Evolutionary conservation across 495 filamentous ascomycete species (phyloP).

Genomic region (Glarea lozoyensis): DNA sequence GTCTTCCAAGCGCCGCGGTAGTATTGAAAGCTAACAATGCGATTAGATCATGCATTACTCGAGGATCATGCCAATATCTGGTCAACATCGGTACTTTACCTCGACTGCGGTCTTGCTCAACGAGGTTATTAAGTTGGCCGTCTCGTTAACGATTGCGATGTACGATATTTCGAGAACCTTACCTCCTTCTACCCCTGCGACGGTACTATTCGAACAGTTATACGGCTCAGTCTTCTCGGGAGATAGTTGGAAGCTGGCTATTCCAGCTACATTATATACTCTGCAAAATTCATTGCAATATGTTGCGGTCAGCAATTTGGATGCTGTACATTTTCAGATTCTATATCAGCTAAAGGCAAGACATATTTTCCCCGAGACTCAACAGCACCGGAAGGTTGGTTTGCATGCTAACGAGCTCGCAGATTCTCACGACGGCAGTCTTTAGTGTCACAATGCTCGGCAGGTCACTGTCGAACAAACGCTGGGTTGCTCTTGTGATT

Average conservation of each 20-base stretch:
- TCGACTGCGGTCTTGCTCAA: constrained; percentile 93
- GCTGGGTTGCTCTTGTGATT: constrained; percentile 75
- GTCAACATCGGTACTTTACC: constrained; percentile 79
- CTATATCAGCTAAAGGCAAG: constrained; percentile 75
- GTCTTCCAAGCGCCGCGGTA: constrained; percentile 12
- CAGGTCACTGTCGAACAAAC: constrained; percentile 54
- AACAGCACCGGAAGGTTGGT: neutral
- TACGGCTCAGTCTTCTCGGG: constrained; percentile 72
- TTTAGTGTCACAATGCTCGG: constrained; percentile 74
- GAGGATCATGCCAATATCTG: constrained; percentile 73
- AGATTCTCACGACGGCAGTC: constrained; percentile 80
- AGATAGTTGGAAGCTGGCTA: constrained; percentile 94
- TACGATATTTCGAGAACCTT: constrained; percentile 74
- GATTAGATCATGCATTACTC: constrained; percentile 76
- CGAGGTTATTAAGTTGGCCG: constrained; percentile 81
- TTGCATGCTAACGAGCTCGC: constrained; percentile 4
- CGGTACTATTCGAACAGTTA: constrained; percentile 72
- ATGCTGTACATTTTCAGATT: constrained; percentile 85
- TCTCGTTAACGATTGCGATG: constrained; percentile 77
- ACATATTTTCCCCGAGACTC: neutral
- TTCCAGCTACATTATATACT: constrained; percentile 84
- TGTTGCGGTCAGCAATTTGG: constrained; percentile 81
- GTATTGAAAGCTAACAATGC: constrained; percentile 5
- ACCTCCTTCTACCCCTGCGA: constrained; percentile 66
- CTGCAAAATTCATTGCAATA: constrained; percentile 89